Base-by-base conservation (phyloP, 1,139 yeast genomes). In the Saccharomyces hybrid region DNA sequence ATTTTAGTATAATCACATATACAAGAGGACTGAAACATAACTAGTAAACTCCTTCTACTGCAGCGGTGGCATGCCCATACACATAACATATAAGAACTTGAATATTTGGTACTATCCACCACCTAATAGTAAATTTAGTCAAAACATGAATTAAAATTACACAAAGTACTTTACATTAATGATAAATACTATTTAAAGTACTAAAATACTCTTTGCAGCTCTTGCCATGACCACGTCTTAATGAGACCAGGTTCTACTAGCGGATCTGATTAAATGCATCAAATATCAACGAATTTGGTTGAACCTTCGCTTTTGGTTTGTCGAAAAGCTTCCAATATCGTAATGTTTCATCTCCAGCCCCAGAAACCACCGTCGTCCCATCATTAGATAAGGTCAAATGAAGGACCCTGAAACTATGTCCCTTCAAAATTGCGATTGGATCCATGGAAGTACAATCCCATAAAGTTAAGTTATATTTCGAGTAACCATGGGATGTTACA, bases 281-380 rank as follows among this genome's bases (percentile, higher is more conserved):
- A 52, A 87, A 72, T 52, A 88, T 73, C 4, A 85, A 87, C 23
- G 89, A 82, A 47, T 70, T 70, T 26, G 84, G 82, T 14, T 79
- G 80, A 47, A 75, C 78, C 56, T 79, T 83, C 47, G 76, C 73
- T 65, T 80, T 83, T 57, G 79, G 82, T 69, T 86, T 88, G 58
- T 88, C 96, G 72, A 88, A 90, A 1, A 89, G 86, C 63, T 88
- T 88, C 98, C 98, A 91, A 65, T 90, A 88, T 62, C 98, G 73
- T 56, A 93, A 74, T 0, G 99, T 93, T 70, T 95, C 99, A 71
- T 93, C 99, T 1, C 99, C 99, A 0, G 99, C 98, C 0, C 99
- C 99, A 0, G 99, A 91, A 2, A 93, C 99, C n/a, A 93, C 86
- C 0, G 98, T 89, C 60, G 88, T 91, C 1, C 99, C 99, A 71